Evolutionary conservation across 2,329 filamentous ascomycete species (phyloP).

Genomic region (Lecanosticta acicola): DNA sequence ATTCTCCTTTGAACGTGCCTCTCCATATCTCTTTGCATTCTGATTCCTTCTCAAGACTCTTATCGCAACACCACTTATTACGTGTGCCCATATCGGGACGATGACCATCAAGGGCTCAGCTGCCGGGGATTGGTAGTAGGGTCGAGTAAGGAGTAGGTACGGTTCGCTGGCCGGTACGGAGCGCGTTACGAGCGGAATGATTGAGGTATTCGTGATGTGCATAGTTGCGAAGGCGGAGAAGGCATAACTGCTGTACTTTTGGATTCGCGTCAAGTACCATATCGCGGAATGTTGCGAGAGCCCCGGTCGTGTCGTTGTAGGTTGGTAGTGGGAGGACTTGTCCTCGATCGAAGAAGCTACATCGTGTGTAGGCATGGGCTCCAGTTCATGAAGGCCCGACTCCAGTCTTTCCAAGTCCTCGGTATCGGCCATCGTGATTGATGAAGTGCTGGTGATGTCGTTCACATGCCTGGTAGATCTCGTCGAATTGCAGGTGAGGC

Average conservation of each 20-base stretch:
- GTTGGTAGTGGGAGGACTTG: conserved; percentile 6
- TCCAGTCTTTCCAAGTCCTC: conserved; percentile 23
- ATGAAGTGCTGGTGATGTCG: neutral
- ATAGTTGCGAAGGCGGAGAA: conserved; percentile 70
- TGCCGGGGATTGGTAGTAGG: conserved; percentile 80
- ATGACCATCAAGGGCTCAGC: conserved; percentile 75
- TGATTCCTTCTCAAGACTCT: conserved; percentile 69
- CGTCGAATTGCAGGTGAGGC: neutral
- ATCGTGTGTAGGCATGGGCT: conserved; percentile 70
- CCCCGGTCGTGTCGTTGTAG: conserved; percentile 25
- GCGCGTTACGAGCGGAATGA: conserved; percentile 69
- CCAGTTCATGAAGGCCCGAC: conserved; percentile 61
- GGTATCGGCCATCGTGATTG: conserved; percentile 28
- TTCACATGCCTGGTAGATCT: neutral
- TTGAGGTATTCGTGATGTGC: conserved; percentile 74
- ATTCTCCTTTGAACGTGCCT: conserved; percentile 49
- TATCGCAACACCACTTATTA: conserved; percentile 69
- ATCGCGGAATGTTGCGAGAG: conserved; percentile 66
- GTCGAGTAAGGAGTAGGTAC: conserved; percentile 83
- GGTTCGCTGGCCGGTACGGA: conserved; percentile 71
- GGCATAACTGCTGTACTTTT: conserved; percentile 84
- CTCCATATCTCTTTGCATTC: conserved; percentile 69
- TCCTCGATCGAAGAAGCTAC: conserved; percentile 4
- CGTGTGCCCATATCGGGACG: conserved; percentile 67
- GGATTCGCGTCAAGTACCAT: conserved; percentile 71